Evolutionary conservation across 2,329 filamentous ascomycete species (phyloP).

Genomic region (Aspergillus unguis): DNA sequence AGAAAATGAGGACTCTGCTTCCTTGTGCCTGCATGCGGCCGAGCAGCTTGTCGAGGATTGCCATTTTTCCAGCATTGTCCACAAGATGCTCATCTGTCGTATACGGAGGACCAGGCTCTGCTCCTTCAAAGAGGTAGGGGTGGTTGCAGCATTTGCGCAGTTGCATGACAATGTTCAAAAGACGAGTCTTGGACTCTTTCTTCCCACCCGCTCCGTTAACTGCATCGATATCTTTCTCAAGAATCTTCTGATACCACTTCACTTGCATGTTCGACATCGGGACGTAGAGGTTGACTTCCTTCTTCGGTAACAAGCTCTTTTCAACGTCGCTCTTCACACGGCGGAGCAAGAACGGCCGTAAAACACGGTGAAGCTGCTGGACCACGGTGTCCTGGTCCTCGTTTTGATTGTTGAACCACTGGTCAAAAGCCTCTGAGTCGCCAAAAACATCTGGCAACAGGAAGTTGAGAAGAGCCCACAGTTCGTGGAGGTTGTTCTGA

Average conservation of each 20-base stretch:
- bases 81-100: conserved; percentile 96
- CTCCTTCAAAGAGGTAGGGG: conserved; percentile 95
- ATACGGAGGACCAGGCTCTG: conserved; percentile 94
- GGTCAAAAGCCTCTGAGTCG: conserved; percentile 92
- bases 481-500: conserved; percentile 96
- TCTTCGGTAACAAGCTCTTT: conserved; percentile 95
- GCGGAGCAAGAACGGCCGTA: conserved; percentile 89
- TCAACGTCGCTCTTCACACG: conserved; percentile 97
- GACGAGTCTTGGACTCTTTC: conserved; percentile 92
- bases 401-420: conserved; percentile 92
- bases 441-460: conserved; percentile 97
- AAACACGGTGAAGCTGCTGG: conserved; percentile 87
- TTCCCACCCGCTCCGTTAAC: conserved; percentile 96
- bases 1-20: conserved; percentile 97
- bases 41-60: conserved; percentile 88
- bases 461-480: conserved; percentile 97
- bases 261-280: conserved; percentile 99
- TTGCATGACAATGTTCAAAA: conserved; percentile 99
- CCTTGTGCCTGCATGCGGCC: conserved; percentile 78
- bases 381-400: conserved; percentile 93
- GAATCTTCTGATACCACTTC: conserved; percentile 98
- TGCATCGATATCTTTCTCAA: conserved; percentile 98
- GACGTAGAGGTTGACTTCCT: conserved; percentile 94
- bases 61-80: conserved; percentile 94
- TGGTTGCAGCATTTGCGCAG: conserved; percentile 98